These are phyloP conservation scores for Exophiala xenobiotica DNA, from an alignment of 2,329 filamentous ascomycete species.

Conservation along the genomic window DNA sequence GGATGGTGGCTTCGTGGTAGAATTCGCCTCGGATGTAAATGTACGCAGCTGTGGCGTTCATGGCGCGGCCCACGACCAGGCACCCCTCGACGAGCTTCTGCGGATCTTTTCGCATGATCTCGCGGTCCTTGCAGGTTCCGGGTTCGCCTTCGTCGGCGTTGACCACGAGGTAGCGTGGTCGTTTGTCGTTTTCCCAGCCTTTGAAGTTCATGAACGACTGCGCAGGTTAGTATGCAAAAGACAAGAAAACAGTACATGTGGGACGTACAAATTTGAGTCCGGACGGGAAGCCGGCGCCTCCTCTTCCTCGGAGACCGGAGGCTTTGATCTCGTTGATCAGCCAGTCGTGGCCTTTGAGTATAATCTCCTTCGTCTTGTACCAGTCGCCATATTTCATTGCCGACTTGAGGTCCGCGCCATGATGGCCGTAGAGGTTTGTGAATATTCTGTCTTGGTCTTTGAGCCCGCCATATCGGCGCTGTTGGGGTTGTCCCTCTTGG, in stretches of 20 bases:
- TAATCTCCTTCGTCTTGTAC: conserved; percentile 99
- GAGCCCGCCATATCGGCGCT: conserved; percentile 77
- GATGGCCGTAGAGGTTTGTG: conserved; percentile 95
- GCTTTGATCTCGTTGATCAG: conserved; percentile 98
- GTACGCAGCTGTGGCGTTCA: conserved; percentile 98
- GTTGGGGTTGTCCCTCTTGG: conserved; percentile 67
- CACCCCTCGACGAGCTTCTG: conserved; percentile 99
- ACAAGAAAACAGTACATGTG: conserved; percentile 40
- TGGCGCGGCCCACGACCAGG: conserved; percentile 89
- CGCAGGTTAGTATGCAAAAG: neutral
- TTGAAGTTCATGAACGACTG: conserved; percentile 99
- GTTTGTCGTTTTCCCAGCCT: conserved; percentile 96
- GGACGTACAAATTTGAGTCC: conserved; percentile 90
- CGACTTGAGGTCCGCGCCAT: conserved; percentile 85
- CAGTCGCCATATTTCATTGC: conserved; percentile 98
- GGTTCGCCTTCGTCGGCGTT: conserved; percentile 99
- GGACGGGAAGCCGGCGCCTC: conserved; percentile 96
- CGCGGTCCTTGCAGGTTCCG: conserved; percentile 98
- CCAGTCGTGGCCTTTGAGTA: conserved; percentile 96
- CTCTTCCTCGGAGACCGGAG: conserved; percentile 90
- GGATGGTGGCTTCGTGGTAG: conserved; percentile 87
- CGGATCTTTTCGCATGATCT: conserved; percentile 99
- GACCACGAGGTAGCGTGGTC: conserved; percentile 94
- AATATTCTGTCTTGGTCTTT: conserved; percentile 98
- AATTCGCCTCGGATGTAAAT: conserved; percentile 99